Conservation (phyloP, 176 grass and related monocot species). For the Carex littledalei region DNA sequence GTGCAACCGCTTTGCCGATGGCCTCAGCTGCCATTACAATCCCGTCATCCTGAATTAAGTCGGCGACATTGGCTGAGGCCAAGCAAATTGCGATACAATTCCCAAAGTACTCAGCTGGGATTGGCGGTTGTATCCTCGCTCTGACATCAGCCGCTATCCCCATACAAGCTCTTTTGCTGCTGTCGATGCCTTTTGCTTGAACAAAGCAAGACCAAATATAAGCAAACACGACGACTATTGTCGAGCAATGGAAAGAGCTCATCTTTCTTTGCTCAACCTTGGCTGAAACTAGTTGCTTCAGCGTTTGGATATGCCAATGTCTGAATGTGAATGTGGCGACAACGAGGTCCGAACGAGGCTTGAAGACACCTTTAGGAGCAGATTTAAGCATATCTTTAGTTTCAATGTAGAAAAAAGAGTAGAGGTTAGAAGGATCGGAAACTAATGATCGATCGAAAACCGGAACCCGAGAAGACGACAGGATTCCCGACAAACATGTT, state of each 20-base stretch:
- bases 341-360: background rate
- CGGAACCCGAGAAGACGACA: background rate
- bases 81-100: conserved; percentile 19
- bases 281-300: conserved; percentile 17
- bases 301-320: conserved; percentile 5
- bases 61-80: background rate
- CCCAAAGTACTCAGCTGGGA: conserved; percentile 33
- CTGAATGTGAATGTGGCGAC: conserved; percentile 27
- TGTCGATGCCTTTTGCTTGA: background rate
- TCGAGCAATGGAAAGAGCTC: background rate
- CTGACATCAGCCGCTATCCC: conserved; percentile 34
- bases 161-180: background rate
- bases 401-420: background rate
- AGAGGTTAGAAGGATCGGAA: conserved; percentile 34
- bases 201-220: conserved; percentile 31
- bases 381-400: conserved; percentile 14
- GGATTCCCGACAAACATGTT: background rate
- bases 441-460: background rate
- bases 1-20: background rate
- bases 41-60: background rate
- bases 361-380: background rate
- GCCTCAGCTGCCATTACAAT: conserved; percentile 6
- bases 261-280: background rate
- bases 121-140: conserved; percentile 21
- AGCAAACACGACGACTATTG: conserved; percentile 20